Base-by-base conservation (phyloP, 345 rosid species). In the Pistacia vera region DNA sequence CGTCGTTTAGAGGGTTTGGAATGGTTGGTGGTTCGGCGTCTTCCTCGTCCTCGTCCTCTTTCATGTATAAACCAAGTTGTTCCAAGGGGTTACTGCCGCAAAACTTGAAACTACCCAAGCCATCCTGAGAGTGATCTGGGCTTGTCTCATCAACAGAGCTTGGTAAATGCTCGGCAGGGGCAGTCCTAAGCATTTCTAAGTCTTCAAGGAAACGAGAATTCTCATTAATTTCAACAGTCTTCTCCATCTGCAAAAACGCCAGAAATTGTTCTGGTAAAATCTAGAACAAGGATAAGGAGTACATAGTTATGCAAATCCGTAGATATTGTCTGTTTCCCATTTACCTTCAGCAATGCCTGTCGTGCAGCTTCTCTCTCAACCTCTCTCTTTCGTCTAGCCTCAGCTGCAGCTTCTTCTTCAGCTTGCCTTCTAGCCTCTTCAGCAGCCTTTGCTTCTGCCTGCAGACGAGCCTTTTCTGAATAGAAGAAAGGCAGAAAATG, bases 291-390 rank as follows among this genome's bases (percentile, higher is more conserved):
- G 41, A 25, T 11, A 35, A 3, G 1, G 6, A 13, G 36, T 41
- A 61, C 22, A 36, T 7, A 55, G 11, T 8, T 11, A 38, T 1
- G 44, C 62, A 11, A 64, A n/a, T 11, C 61, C 16, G 9, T 20
- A 64, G 48, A 13, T 56, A 30, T 71, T 71, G 63, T 5, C 67
- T 54, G 65, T 41, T 8, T 41, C 59, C 55, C 35, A 12, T 66
- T 79, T 79, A 96, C 99, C 97, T 88, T 83, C 73, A 82, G 80
- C 85, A 96, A 81, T 51, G 95, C 97, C 79, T 88, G 97, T 11
- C 99, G 91, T 46, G 98, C 97, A 18, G 95, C 97, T 80, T 96
- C 99, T 81, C 99, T 91, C 87, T 92, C 95, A 30, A 88, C 84
- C 81, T 91, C 97, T 82, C 95, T 92, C 87, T 88, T 86, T 82